Evolutionary conservation across 106 monocot species (phyloP).

Genomic region (Ottelia alismoides): DNA sequence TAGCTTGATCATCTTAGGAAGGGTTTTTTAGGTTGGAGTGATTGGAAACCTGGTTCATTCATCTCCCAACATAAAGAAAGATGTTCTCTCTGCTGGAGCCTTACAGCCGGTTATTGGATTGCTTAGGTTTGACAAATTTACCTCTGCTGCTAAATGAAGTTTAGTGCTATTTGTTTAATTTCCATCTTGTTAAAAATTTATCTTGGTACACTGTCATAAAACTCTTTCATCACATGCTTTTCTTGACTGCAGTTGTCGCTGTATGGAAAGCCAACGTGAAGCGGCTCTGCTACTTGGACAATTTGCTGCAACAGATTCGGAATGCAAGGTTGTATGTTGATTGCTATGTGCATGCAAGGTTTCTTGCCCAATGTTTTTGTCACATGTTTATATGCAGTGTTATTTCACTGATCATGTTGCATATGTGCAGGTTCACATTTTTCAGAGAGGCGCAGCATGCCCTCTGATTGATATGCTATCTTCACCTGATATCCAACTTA

Average conservation of each 20-base stretch:
- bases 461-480: conserved; percentile 95
- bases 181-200: too few relatives aligned
- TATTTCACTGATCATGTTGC: too few relatives aligned
- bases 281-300: conserved; percentile 94
- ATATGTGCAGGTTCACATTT: conserved; percentile 96
- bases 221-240: conserved; percentile 83
- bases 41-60: conserved; percentile 98
- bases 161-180: too few relatives aligned
- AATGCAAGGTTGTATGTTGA: conserved; percentile 98
- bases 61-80: conserved; percentile 95
- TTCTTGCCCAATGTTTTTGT: too few relatives aligned
- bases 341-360: too few relatives aligned
- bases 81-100: conserved; percentile 88
- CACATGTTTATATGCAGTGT: too few relatives aligned
- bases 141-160: too few relatives aligned
- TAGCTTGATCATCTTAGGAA: neutral
- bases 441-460: conserved; percentile 82
- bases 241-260: conserved; percentile 83
- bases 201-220: too few relatives aligned
- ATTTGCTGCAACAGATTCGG: conserved; percentile 98
- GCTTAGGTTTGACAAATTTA: conserved; percentile 38
- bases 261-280: conserved; percentile 94
- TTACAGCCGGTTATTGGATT: conserved; percentile 91
- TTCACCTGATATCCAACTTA: conserved; percentile 86
- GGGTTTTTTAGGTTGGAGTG: conserved; percentile 79